Percentiles rank a stretch among this genome's conserved stretches.
These are phyloP conservation scores for Hsuehochloa calcarea DNA, from an alignment of 176 grass and related monocot species.

Conservation along the genomic window DNA sequence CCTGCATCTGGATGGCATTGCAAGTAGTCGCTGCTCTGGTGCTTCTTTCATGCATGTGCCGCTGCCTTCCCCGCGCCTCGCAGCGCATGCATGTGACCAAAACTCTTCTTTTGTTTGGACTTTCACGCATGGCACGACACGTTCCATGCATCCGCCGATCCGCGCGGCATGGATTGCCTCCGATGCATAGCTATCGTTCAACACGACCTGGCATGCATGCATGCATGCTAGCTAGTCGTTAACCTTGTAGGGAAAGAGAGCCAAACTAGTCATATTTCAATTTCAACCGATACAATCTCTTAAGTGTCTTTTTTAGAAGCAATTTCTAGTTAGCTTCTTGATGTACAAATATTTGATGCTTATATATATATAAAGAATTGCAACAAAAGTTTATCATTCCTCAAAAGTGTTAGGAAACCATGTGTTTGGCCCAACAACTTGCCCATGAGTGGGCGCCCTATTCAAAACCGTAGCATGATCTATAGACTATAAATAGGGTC, in stretches of 20 bases:
- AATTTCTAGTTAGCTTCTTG: background rate
- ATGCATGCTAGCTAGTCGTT: background rate
- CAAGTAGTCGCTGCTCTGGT: background rate
- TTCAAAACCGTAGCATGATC: too few species aligned
- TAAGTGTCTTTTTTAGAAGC: background rate
- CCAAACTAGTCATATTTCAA: background rate
- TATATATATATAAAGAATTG: background rate
- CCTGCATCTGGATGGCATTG: background rate
- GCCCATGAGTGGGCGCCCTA: too few species aligned
- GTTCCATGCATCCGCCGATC: background rate
- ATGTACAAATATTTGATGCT: background rate
- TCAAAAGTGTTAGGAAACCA: too few species aligned
- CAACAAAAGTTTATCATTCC: background rate
- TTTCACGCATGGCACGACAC: background rate
- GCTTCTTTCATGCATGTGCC: slow-evolving; percentile 25
- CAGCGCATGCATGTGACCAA: slow-evolving; percentile 11
- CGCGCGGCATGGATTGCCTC: background rate
- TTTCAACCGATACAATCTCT: background rate
- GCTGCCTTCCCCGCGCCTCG: background rate
- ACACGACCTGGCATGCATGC: background rate
- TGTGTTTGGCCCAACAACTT: too few species aligned
- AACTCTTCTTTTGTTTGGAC: background rate
- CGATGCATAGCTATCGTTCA: background rate
- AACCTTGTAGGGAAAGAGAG: background rate
- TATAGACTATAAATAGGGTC: too few species aligned